Percentiles rank a stretch among this genome's conserved stretches.
phyloP scores from a whole-genome alignment of 345 rosid species.

The Triadica sebifera region DNA sequence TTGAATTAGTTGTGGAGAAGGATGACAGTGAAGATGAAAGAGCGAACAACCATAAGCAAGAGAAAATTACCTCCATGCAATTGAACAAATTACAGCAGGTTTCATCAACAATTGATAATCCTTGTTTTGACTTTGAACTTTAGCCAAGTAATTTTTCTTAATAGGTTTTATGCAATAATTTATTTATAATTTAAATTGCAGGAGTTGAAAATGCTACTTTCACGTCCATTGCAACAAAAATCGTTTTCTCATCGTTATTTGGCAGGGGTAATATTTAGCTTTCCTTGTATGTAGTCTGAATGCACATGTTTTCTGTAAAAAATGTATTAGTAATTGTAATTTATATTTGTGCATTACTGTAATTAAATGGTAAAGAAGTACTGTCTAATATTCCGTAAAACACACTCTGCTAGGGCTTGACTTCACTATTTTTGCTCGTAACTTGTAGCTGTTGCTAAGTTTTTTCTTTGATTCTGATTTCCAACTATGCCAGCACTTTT shows the following conservation, averaged over 20 bases:
- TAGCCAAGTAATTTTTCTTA: neutral
- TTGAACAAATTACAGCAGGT: constrained; percentile 56
- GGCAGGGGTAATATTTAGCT: constrained; percentile 63
- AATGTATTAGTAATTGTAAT: neutral
- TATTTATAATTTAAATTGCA: constrained; percentile 33
- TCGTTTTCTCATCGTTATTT: constrained; percentile 81
- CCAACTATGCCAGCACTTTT: neutral
- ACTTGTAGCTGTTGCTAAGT: no score
- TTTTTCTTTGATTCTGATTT: neutral
- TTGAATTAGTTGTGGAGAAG: constrained; percentile 65
- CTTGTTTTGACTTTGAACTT: neutral
- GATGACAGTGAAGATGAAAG: constrained; percentile 88
- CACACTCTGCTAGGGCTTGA: no score
- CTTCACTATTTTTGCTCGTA: no score
- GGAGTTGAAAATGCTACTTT: constrained; percentile 67
- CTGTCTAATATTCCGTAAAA: no score
- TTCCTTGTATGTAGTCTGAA: neutral
- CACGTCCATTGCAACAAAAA: constrained; percentile 76
- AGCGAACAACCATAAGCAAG: constrained; percentile 58
- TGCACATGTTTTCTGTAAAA: neutral
- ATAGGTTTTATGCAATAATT: neutral
- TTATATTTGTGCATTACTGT: neutral
- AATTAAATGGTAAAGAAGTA: neutral
- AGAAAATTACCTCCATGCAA: constrained; percentile 18
- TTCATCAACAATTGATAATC: constrained; percentile 2